Base-by-base conservation (phyloP, 2,329 filamentous ascomycete species). In the Pseudogymnoascus sp. region DNA sequence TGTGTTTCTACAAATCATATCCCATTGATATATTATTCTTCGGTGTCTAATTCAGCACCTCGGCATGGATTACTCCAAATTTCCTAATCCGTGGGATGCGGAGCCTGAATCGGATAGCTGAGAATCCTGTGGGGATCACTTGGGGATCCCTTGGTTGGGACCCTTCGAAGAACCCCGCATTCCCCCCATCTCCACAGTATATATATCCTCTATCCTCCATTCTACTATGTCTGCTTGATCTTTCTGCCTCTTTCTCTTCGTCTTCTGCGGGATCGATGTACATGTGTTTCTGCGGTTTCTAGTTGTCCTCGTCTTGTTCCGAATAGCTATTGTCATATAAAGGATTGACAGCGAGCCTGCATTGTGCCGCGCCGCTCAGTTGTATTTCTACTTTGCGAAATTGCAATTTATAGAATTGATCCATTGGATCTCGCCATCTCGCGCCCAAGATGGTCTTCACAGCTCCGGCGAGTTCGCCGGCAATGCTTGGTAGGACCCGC, bases 371-470 rank as follows among this genome's bases (percentile, higher is more conserved):
- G 13, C 27, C 31, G 4, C 45, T 12, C 48, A 2, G 4, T 8
- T 55, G 21, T 48, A 15, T n/a, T 52, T 31, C 45, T 33, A n/a
- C 29, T 33, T 55, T 33, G 48, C 48, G n/a, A 12, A n/a, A 55
- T 55, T 55, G 48, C 9, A n/a, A 33, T 55, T 18, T 12, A 55
- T 55, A 55, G 15, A 33, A 33, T 7, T 33, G 13, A 4, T 29
- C 12, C 18, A 18, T 18, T 55, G n/a, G 10, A 55, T 55, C 8
- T 33, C 48, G 10, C 12, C 33, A 55, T 33, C n/a, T 33, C 4
- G 13, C n/a, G 48, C 48, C 29, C 48, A 55, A 35, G n/a, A 55
- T 55, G 48, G 48, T 55, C 29, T 55, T 55, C 48, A 55, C 10
- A 55, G 9, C 48, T 29, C 48, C 48, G 1, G 29, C 48, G 21